Evolutionary conservation across 768 basidiomycete genomes (phyloP), one percentile per base, ranked within the genome.

Genomic region (Trametes elegans): DNA sequence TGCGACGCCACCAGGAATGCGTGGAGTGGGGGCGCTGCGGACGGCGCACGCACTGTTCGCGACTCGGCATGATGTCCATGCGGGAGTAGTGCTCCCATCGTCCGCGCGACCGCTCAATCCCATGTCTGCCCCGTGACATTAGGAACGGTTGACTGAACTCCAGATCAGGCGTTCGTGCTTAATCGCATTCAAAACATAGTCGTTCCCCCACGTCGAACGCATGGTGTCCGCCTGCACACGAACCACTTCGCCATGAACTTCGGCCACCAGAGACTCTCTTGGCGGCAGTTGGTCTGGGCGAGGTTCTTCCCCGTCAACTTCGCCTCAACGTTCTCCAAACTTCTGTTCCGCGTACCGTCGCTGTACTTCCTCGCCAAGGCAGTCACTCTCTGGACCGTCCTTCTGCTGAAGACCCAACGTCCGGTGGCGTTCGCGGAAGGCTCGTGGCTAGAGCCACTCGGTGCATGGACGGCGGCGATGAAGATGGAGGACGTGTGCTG

Each of bases 111-210:
- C 11, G 19, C 16, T n/a, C n/a, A n/a, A n/a, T n/a, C 3, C 32
- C 3, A 16, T 24, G 5, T 19, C 27, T 53, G 1, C 19, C 44
- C 46, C 46, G n/a, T 3, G 32, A 35, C 32, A 27, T 28, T 27
- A 18, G 39, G 39, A 27, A 13, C 51, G n/a, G 31, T 59, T 55
- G 39, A 55, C 53, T 55, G 26, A 53, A 43, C 27, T 2, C 18
- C 28, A 49, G 46, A 36, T 14, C 61, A 89, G 87, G 85, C 82
- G 11, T 70, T 91, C 43, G 64, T 90, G 26, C 69, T 90, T 54
- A 86, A 90, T 61, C 79, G 89, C 26, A 86, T 91, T 54, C 89
- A 90, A 62, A 84, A 90, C 66, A 80, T 88, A 38, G 83, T 90
- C 40, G 81, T 88, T 0, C 89, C 89, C 11, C 79, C 85, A 31